Evolutionary conservation across 2,329 filamentous ascomycete genomes (phyloP).

Genomic region (Epichloe scottii): DNA sequence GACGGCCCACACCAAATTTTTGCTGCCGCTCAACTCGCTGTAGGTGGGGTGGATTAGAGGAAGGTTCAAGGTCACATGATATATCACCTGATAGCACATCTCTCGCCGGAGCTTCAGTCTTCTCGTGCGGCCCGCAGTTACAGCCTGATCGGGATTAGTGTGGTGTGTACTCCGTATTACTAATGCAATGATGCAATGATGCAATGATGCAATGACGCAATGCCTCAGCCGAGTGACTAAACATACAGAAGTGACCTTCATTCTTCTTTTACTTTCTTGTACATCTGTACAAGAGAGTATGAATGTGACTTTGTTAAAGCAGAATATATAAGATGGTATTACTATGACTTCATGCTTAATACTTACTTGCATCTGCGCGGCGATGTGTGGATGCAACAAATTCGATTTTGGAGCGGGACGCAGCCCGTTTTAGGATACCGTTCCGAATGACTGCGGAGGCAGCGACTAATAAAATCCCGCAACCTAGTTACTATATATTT

Average conservation of each 20-base stretch:
- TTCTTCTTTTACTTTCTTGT: too few species aligned
- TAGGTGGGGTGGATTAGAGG: too few species aligned
- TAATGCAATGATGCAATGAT: too few species aligned
- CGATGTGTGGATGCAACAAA: not conserved
- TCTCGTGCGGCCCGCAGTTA: not conserved
- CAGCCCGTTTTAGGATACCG: not conserved
- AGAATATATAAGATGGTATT: too few species aligned
- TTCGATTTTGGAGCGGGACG: not conserved
- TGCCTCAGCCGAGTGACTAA: too few species aligned
- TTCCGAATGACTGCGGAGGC: too few species aligned
- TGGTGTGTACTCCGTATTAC: not conserved
- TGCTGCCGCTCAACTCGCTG: not conserved
- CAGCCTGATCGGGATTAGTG: not conserved
- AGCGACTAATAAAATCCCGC: not conserved
- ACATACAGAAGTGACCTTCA: too few species aligned
- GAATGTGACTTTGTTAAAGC: too few species aligned
- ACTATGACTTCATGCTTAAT: too few species aligned
- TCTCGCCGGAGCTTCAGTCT: not conserved
- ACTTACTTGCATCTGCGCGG: not conserved
- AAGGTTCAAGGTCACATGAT: not conserved
- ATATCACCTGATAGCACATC: not conserved
- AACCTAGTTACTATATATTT: not conserved
- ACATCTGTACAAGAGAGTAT: too few species aligned
- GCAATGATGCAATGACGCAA: too few species aligned
- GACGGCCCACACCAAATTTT: not conserved